Evolutionary conservation across 2,329 filamentous ascomycete species (phyloP).

Genomic region (Sordariomycetes sp.): DNA sequence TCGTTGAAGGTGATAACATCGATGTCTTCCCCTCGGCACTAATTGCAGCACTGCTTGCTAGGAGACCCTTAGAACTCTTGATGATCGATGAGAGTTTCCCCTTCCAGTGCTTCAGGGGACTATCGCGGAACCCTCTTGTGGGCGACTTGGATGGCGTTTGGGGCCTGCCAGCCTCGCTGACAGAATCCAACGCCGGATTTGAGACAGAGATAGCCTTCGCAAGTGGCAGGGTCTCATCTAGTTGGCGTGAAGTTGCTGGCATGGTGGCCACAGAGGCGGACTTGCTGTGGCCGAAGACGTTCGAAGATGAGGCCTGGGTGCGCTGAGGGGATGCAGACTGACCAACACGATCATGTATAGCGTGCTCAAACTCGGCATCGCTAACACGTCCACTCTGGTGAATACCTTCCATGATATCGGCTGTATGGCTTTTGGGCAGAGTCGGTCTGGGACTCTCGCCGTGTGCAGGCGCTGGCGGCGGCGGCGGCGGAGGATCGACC

Average conservation of each 20-base stretch:
- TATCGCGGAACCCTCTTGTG: slow-evolving; percentile 53
- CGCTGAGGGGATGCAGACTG: slow-evolving; percentile 8
- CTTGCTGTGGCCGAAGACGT: slow-evolving; percentile 37
- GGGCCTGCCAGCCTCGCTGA: slow-evolving; percentile 27
- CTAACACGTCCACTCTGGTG: slow-evolving; percentile 22
- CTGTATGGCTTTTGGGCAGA: slow-evolving; percentile 50
- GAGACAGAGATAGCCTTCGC: slow-evolving; percentile 56
- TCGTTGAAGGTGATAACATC: slow-evolving; percentile 43
- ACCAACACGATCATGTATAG: slow-evolving; percentile 4
- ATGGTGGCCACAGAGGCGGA: slow-evolving; percentile 54
- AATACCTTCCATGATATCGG: slow-evolving; percentile 51
- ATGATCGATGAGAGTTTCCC: slow-evolving; percentile 86
- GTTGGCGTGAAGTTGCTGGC: slow-evolving; percentile 12
- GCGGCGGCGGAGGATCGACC: slow-evolving; percentile 42
- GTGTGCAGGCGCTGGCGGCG: slow-evolving; percentile 15
- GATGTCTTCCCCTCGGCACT: slow-evolving; percentile 54
- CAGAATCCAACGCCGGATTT: slow-evolving; percentile 42
- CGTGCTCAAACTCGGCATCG: slow-evolving; percentile 24
- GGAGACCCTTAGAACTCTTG: slow-evolving; percentile 76
- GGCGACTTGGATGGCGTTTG: slow-evolving; percentile 48
- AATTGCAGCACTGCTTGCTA: slow-evolving; percentile 64
- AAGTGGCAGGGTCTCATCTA: slow-evolving; percentile 19
- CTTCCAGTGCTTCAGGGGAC: slow-evolving; percentile 84
- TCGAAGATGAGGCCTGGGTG: slow-evolving; percentile 4
- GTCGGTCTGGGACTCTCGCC: slow-evolving; percentile 29